Conservation (phyloP, 2,329 filamentous ascomycete species). For the Aspergillus fumigatus region DNA sequence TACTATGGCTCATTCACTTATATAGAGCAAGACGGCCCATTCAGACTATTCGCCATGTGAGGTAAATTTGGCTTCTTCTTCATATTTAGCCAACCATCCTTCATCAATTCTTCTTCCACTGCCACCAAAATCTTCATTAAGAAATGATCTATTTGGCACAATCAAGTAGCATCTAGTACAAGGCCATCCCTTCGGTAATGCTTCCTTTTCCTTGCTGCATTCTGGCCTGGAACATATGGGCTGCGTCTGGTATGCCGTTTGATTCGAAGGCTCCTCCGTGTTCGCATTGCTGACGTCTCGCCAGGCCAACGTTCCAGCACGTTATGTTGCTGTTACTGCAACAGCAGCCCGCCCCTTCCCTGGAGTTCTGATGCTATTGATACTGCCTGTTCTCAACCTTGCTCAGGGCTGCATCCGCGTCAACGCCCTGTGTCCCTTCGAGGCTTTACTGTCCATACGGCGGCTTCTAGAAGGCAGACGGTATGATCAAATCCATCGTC, state of each 20-base stretch:
- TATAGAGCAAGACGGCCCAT: not conserved
- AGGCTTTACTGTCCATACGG: not conserved
- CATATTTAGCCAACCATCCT: not conserved
- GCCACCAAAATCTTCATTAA: not conserved
- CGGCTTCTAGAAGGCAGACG: not conserved
- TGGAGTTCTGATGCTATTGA: no score
- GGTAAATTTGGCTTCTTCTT: not conserved
- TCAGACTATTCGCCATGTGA: not conserved
- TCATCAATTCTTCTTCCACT: not conserved
- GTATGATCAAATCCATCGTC: not conserved
- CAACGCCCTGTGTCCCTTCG: no score
- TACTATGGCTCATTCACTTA: not conserved
- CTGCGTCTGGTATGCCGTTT: no score
- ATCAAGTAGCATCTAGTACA: no score
- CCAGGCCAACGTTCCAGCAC: no score
- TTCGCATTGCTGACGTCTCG: no score
- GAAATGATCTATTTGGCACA: not conserved
- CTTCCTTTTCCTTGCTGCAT: no score
- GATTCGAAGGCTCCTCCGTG: no score
- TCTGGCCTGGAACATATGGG: no score
- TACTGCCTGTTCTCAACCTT: not conserved
- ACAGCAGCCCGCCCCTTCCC: no score
- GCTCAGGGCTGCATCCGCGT: not conserved
- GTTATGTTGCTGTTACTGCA: no score
- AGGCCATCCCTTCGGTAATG: no score